Percentiles rank a stretch among this genome's conserved stretches.
Evolutionary conservation across 768 basidiomycete genomes (phyloP).

Genomic region (Udeniomyces megalosporus): DNA sequence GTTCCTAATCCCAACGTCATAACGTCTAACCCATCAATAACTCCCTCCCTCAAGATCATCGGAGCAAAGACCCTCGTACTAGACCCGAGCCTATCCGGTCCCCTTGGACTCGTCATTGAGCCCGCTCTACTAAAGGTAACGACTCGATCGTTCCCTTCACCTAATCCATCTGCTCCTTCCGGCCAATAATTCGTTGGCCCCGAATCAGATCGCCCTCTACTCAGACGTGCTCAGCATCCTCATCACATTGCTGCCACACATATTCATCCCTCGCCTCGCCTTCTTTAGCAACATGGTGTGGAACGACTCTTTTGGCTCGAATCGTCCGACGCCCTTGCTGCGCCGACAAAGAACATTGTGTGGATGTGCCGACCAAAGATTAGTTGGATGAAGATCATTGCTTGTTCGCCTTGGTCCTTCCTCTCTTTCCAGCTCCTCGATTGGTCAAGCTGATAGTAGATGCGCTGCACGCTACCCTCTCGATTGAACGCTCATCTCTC

Average conservation of each 20-base stretch:
- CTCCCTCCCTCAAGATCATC: slow-evolving; percentile 21
- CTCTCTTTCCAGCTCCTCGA: not conserved
- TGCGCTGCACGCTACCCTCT: too few species aligned
- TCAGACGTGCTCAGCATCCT: slow-evolving; percentile 1
- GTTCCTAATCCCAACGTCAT: too few species aligned
- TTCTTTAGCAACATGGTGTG: slow-evolving; percentile 76
- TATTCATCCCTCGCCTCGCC: not conserved
- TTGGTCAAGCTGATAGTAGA: too few species aligned
- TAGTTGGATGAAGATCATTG: slow-evolving; percentile 70
- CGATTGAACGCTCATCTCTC: not conserved
- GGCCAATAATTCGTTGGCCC: not conserved
- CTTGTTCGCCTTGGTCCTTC: slow-evolving; percentile 48
- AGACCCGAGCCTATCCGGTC: slow-evolving; percentile 70
- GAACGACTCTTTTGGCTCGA: slow-evolving; percentile 99
- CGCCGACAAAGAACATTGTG: slow-evolving; percentile 72
- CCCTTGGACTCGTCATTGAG: slow-evolving; percentile 86
- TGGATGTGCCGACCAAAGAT: slow-evolving; percentile 84
- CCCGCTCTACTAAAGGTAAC: slow-evolving; percentile 75
- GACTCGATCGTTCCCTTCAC: not conserved
- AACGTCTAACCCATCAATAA: too few species aligned
- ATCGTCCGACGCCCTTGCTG: slow-evolving; percentile 54
- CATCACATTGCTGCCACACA: too few species aligned
- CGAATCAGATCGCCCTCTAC: not conserved
- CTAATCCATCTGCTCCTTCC: not conserved
- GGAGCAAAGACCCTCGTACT: slow-evolving; percentile 95